Evolutionary conservation across 2,329 filamentous ascomycete species (phyloP), one percentile per base, ranked within the genome.

Genomic region (Claviceps monticola): DNA sequence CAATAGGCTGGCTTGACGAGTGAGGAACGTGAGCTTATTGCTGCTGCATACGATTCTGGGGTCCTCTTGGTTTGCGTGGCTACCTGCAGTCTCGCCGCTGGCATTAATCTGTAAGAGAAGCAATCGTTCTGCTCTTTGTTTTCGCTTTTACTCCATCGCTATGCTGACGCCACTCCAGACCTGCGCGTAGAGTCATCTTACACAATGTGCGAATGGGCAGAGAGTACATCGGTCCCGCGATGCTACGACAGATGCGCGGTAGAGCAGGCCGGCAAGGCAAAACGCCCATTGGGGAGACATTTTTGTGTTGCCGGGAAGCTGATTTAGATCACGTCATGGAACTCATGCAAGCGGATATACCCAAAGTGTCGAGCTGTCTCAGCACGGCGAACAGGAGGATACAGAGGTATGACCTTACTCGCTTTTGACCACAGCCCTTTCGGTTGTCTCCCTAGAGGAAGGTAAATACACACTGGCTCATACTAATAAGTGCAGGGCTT

Each of bases 171-270:
- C 9, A 7, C 9, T 9, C 1, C 26, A 71, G 70, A 14, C 77
- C 77, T 14, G 86, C 86, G 7, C 74, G 86, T 50, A 73, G 86
- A 57, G 86, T 90, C 1, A 87, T 90, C 53, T 73, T 87, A 26
- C 84, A 88, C 61, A 83, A 80, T 55, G 84, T 83, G 34, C 76
- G 82, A 42, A 88, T 89, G 83, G 86, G 86, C 0, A 75, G 82
- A 50, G 84, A 88, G 46, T 70, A 88, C 47, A 78, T 89, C n/a
- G 85, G 84, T 0, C 85, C 86, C 13, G 81, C 85, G 4, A 86
- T 90, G 82, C 71, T 90, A 65, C 79, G 84, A 48, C 86, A 90
- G 66, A 90, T 89, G 86, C 78, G 84, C 61, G 86, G 86, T 2
- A 76, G 86, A 54, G 86, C 86, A 19, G 86, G 86, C 6, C 76